phyloP scores from a whole-genome alignment of 768 basidiomycete species.

The Xerocomus spinulosus region DNA sequence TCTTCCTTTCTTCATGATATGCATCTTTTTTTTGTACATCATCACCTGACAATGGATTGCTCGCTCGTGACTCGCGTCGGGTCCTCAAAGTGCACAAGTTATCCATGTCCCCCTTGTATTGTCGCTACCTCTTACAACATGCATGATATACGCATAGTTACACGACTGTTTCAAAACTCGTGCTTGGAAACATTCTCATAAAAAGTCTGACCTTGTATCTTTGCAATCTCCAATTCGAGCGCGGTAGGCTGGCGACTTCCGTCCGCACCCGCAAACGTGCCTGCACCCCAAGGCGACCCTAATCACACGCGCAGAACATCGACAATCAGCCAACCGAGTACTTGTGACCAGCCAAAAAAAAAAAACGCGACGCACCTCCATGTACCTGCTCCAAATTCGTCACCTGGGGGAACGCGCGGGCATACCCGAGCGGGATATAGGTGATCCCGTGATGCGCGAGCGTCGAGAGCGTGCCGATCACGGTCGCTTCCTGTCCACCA shows the following conservation, averaged over 20 bases:
- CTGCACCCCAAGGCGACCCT: slow-evolving; percentile 82
- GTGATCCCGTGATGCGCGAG: slow-evolving; percentile 69
- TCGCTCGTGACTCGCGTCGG: no score
- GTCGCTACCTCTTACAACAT: background rate
- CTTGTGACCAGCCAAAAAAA: background rate
- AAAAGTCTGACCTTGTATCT: slow-evolving; percentile 31
- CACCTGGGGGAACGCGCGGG: slow-evolving; percentile 39
- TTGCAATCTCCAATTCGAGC: slow-evolving; percentile 50
- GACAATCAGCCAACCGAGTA: no score
- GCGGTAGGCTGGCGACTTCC: slow-evolving; percentile 47
- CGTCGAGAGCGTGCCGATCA: slow-evolving; percentile 48
- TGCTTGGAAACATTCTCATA: background rate
- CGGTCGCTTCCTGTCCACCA: slow-evolving; percentile 72
- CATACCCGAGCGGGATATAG: slow-evolving; percentile 70
- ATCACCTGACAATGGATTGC: no score
- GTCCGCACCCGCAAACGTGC: slow-evolving; percentile 45
- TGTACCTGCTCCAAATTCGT: slow-evolving; percentile 46
- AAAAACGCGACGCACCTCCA: slow-evolving; percentile 45
- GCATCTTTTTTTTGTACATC: background rate
- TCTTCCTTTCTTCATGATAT: no score
- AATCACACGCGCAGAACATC: background rate
- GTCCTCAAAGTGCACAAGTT: no score
- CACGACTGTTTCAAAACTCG: background rate
- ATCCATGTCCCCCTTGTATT: no score
- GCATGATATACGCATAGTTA: background rate